A percentile compares a stretch with the other conserved stretches of the same genome.
phyloP scores from a whole-genome alignment of 495 filamentous ascomycete genomes.

The Neurospora africana region DNA sequence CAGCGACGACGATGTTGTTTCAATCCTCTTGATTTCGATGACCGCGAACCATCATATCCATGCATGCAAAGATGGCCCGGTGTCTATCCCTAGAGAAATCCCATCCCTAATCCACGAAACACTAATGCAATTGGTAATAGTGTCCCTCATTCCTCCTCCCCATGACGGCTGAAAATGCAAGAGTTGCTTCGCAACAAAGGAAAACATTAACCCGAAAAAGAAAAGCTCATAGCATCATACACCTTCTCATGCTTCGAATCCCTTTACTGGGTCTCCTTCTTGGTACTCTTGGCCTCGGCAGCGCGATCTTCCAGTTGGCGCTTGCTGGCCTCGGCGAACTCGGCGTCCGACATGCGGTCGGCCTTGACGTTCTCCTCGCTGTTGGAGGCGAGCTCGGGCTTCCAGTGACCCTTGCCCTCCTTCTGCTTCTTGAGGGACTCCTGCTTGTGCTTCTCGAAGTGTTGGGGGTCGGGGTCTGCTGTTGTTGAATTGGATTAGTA shows the following conservation, averaged over 20 bases:
- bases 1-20: not conserved
- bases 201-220: not conserved
- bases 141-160: not conserved
- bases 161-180: not conserved
- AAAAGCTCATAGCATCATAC: not conserved
- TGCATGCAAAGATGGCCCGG: not conserved
- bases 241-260: not conserved
- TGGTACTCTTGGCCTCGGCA: conserved; percentile 19
- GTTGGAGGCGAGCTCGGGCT: conserved; percentile 64
- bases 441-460: conserved; percentile 63
- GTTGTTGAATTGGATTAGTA: not conserved
- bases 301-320: conserved; percentile 33
- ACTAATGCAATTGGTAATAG: not conserved
- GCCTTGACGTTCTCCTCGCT: conserved; percentile 68
- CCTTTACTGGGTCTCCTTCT: conserved; percentile 35
- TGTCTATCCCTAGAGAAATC: not conserved
- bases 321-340: conserved; percentile 20
- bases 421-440: conserved; percentile 59
- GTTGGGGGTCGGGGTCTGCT: conserved; percentile 20
- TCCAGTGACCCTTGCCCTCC: conserved; percentile 71
- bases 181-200: not conserved
- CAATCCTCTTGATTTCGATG: not conserved
- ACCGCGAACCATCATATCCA: not conserved
- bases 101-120: not conserved
- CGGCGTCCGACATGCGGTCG: conserved; percentile 21